Percentiles rank a stretch among this genome's conserved stretches.
Conservation (phyloP, 2,329 filamentous ascomycete species). For the Aspergillus quadrilineatus region DNA sequence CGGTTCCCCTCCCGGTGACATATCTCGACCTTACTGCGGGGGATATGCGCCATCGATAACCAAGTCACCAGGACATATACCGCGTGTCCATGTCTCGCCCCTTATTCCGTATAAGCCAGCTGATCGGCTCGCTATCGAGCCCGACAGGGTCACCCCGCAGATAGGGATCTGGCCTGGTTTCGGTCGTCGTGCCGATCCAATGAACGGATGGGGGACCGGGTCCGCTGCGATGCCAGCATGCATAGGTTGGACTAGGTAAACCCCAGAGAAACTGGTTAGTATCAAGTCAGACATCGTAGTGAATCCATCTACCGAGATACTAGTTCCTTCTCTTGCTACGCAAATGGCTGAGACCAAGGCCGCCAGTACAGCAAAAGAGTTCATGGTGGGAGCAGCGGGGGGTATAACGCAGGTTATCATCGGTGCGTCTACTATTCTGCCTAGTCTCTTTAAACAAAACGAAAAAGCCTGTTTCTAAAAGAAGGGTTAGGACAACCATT, state of each 20-base stretch:
- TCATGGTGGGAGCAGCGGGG: slow-evolving; percentile 66
- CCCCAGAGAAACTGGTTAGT: no score
- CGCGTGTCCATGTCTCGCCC: neutral
- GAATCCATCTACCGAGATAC: no score
- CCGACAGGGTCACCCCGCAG: neutral
- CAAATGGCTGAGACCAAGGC: neutral
- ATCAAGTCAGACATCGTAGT: no score
- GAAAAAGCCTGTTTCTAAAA: slow-evolving; percentile 1
- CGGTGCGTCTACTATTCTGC: slow-evolving; percentile 55
- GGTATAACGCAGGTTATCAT: slow-evolving; percentile 88
- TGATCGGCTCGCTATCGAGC: neutral
- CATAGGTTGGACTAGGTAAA: neutral
- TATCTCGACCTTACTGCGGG: neutral
- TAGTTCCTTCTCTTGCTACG: no score
- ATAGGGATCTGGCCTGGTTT: neutral
- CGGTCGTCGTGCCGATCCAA: neutral
- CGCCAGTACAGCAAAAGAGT: neutral
- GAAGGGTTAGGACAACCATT: slow-evolving; percentile 56
- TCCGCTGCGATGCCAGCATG: neutral
- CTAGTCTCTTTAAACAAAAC: neutral
- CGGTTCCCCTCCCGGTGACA: neutral
- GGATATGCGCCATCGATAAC: neutral
- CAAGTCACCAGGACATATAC: neutral
- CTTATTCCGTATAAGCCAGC: neutral
- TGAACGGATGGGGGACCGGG: neutral